Conservation (phyloP, 2,329 filamentous ascomycete species). For the Aureobasidium sp. region DNA sequence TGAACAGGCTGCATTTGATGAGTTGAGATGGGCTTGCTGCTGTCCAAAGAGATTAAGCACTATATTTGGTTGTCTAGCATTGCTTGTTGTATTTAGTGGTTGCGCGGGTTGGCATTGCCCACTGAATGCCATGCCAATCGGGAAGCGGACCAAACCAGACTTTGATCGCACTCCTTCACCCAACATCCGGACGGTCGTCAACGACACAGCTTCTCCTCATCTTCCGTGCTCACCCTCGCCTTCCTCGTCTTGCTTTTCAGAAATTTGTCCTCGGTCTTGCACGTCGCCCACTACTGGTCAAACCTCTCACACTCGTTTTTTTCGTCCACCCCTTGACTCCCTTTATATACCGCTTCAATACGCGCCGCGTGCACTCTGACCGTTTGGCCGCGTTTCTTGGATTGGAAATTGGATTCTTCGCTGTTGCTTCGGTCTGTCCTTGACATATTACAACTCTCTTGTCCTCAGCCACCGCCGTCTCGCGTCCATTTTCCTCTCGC, state of each 20-base stretch:
- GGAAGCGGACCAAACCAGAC: constrained; percentile 12
- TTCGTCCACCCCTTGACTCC: constrained; percentile 8
- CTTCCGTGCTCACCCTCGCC: constrained; percentile 3
- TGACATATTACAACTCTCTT: constrained; percentile 1
- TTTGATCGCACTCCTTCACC: constrained; percentile 10
- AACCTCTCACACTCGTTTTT: constrained; percentile 3
- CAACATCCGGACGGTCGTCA: not conserved
- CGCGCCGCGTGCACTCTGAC: not conserved
- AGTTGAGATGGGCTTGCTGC: not conserved
- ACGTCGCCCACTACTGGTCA: not conserved
- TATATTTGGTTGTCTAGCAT: not conserved
- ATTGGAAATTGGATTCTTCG: constrained; percentile 15
- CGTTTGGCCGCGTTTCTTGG: constrained; percentile 9
- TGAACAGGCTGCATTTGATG: not conserved
- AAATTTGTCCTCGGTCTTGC: not conserved
- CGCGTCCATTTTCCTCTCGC: not conserved
- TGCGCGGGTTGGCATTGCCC: not conserved
- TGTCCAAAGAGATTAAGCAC: not conserved
- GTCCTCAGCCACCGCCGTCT: constrained; percentile 7
- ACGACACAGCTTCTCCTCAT: constrained; percentile 9
- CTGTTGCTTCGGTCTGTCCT: not conserved
- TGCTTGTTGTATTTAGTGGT: not conserved
- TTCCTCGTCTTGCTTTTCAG: constrained; percentile 10
- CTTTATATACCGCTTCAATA: not conserved
- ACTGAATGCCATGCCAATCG: not conserved